Percentiles rank a stretch among this genome's conserved stretches.
These are phyloP conservation scores for Microbotryum violaceum DNA, from an alignment of 1,284 basidiomycete genomes.

Conservation along the genomic window DNA sequence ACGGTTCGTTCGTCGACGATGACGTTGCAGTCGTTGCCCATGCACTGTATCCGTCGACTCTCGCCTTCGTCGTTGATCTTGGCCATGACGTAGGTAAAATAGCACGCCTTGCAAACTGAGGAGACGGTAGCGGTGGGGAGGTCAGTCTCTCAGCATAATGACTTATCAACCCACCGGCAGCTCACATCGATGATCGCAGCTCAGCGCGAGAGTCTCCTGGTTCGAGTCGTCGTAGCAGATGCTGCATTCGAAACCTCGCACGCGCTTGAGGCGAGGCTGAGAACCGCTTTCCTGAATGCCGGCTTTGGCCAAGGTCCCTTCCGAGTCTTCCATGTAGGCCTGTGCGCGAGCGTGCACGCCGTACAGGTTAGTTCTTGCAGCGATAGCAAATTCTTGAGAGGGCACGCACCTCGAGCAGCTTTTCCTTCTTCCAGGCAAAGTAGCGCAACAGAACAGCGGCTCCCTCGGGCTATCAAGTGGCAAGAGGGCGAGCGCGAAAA, in stretches of 20 bases:
- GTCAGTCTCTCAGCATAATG: neutral
- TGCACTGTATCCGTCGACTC: constrained; percentile 72
- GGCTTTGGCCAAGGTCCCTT: constrained; percentile 60
- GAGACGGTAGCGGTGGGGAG: neutral
- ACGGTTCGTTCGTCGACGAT: constrained; percentile 54
- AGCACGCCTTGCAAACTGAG: constrained; percentile 71
- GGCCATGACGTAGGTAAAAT: constrained; percentile 70
- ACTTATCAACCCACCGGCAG: neutral
- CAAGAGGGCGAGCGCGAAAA: neutral
- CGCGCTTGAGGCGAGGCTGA: constrained; percentile 35
- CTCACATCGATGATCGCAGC: constrained; percentile 63
- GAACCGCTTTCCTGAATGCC: constrained; percentile 48
- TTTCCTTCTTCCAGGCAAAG: constrained; percentile 92
- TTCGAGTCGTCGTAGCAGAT: constrained; percentile 71
- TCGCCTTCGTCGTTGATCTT: constrained; percentile 91
- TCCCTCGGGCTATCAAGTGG: constrained; percentile 44
- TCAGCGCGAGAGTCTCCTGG: constrained; percentile 54
- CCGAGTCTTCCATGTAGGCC: constrained; percentile 84
- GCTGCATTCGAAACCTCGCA: constrained; percentile 66
- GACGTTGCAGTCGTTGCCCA: constrained; percentile 80
- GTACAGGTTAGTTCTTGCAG: constrained; percentile 41
- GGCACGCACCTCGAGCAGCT: constrained; percentile 50
- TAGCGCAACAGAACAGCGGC: constrained; percentile 76
- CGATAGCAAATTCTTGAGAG: constrained; percentile 27
- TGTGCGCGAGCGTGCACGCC: constrained; percentile 43